phyloP scores from a whole-genome alignment of 768 basidiomycete species.

The Hygrocybe coccinea region DNA sequence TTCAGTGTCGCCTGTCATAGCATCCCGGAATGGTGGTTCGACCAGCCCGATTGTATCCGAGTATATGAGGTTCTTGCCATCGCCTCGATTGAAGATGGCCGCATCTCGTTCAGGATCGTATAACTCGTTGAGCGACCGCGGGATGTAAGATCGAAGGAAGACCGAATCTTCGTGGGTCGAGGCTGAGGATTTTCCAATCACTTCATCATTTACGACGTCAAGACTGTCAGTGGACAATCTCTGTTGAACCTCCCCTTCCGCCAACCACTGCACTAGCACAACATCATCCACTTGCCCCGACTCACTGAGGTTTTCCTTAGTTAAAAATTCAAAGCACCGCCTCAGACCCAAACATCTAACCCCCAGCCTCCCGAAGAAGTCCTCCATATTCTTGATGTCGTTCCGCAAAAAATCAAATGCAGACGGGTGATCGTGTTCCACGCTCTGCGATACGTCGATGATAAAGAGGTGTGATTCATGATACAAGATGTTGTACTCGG shows the following conservation, averaged over 20 bases:
- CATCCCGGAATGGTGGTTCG: constrained; percentile 23
- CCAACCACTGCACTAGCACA: constrained; percentile 46
- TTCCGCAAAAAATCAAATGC: constrained; percentile 94
- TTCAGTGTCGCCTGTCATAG: neutral
- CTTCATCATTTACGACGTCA: constrained; percentile 19
- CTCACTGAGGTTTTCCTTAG: constrained; percentile 44
- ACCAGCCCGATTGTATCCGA: constrained; percentile 81
- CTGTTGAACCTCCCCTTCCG: constrained; percentile 22
- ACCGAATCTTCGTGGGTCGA: constrained; percentile 76
- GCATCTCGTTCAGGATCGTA: constrained; percentile 94
- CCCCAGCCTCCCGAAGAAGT: constrained; percentile 78
- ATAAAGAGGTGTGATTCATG: constrained; percentile 79
- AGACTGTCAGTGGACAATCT: neutral
- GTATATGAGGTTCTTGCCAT: constrained; percentile 76
- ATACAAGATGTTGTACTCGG: constrained; percentile 96
- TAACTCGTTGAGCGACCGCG: constrained; percentile 85
- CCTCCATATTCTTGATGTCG: constrained; percentile 90
- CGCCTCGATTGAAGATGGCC: constrained; percentile 64
- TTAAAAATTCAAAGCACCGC: constrained; percentile 86
- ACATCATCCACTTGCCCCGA: constrained; percentile 28
- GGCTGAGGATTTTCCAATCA: constrained; percentile 16
- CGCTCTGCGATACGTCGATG: constrained; percentile 98
- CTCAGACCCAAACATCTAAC: constrained; percentile 74
- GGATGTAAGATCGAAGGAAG: constrained; percentile 89
- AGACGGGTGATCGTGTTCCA: constrained; percentile 95